These are phyloP conservation scores for Zoysia japonica DNA, from an alignment of 176 grass and related monocot genomes.

Conservation along the genomic window DNA sequence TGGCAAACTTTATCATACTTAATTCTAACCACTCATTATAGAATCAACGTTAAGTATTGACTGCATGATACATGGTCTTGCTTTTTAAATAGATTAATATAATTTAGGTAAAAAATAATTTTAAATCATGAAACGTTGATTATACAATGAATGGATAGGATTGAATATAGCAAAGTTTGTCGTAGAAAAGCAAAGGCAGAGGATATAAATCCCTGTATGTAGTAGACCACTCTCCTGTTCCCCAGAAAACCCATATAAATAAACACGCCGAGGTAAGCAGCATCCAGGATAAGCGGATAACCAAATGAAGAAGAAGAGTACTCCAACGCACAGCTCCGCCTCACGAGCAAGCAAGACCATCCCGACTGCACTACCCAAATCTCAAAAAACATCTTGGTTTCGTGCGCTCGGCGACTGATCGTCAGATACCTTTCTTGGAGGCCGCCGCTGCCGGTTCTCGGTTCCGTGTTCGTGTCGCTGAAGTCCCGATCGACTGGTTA, in stretches of 20 bases:
- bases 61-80: too few relatives aligned
- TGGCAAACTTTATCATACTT: too few relatives aligned
- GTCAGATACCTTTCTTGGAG: background rate
- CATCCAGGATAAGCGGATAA: background rate
- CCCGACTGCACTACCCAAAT: background rate
- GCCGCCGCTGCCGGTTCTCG: background rate
- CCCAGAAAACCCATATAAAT: constrained; percentile 14
- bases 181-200: too few relatives aligned
- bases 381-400: background rate
- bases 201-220: too few relatives aligned
- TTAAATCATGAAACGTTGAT: too few relatives aligned
- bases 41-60: too few relatives aligned
- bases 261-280: constrained; percentile 11
- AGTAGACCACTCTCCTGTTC: background rate
- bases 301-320: background rate
- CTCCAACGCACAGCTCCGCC: background rate
- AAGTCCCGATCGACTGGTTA: background rate
- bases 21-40: too few relatives aligned
- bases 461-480: background rate
- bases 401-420: background rate
- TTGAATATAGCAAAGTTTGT: too few relatives aligned
- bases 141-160: too few relatives aligned
- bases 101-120: too few relatives aligned
- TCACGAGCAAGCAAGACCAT: constrained; percentile 31
- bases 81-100: too few relatives aligned